Evolutionary conservation across 495 filamentous ascomycete genomes (phyloP).

Genomic region (Delitschia confertaspora): DNA sequence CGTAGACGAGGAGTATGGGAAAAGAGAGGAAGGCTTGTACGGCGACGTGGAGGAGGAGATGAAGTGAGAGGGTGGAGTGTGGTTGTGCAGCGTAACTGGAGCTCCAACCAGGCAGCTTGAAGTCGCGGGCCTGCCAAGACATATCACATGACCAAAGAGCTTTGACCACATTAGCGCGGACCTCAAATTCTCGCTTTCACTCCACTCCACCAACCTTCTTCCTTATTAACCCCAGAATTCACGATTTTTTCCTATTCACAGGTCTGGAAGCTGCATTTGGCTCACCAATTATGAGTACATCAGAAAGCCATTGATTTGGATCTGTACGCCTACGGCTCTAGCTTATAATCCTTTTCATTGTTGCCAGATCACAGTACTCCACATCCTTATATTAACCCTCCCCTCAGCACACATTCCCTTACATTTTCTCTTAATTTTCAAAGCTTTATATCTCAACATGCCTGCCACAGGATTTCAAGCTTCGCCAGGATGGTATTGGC

Average conservation of each 20-base stretch:
- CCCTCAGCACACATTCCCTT: not conserved
- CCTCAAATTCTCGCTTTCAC: slow-evolving; percentile 1
- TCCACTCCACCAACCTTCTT: slow-evolving; percentile 2
- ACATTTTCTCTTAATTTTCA: not conserved
- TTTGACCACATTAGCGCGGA: slow-evolving; percentile 3
- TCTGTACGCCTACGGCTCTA: not conserved
- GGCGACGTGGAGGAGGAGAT: not conserved
- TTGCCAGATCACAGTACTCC: too few species aligned
- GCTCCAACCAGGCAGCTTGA: slow-evolving; percentile 23
- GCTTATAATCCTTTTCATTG: not conserved
- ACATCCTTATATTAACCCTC: too few species aligned
- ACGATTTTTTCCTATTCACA: too few species aligned
- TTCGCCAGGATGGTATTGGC: slow-evolving; percentile 35
- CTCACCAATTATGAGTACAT: too few species aligned
- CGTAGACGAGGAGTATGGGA: slow-evolving; percentile 2
- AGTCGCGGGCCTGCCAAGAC: slow-evolving; percentile 8
- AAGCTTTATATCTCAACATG: slow-evolving; percentile 25
- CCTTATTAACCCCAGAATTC: not conserved
- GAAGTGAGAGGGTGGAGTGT: not conserved
- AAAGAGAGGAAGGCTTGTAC: not conserved
- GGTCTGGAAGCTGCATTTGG: too few species aligned
- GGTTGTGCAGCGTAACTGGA: slow-evolving; percentile 8
- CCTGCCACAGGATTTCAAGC: slow-evolving; percentile 30
- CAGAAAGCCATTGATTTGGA: too few species aligned
- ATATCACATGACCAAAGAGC: slow-evolving; percentile 15